Base-by-base conservation (phyloP, 2,329 filamentous ascomycete species). In the Curvularia eragrostidis region DNA sequence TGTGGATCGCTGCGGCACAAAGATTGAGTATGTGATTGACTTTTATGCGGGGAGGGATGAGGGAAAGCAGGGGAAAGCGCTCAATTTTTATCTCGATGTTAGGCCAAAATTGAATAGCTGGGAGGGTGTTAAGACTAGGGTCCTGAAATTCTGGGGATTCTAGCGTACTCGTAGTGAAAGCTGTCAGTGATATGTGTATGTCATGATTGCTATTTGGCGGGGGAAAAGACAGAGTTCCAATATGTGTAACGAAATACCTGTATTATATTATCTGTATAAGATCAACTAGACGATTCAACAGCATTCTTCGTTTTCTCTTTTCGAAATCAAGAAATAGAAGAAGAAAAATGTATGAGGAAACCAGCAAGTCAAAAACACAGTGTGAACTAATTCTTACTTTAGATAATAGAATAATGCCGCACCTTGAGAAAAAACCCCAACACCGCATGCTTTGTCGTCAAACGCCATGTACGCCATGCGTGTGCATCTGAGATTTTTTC, bases 21-120 rank as follows among this genome's bases (percentile, higher is more conserved):
- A 86, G 70, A 81, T 99, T 48, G 95, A 98, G 70, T 99, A 99
- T 75, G 90, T 99, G 38, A 99, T 99, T 76, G 95, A 99, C 78
- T 99, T 99, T 70, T 99, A 99, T 74, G 88, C 92, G 5, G 95
- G 95, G 0, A 86, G 82, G 66, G 75, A 82, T 28, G 75, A 77
- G 53, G 76, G 72, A 49, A 77, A 73, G 56, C 75, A 62, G 69
- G 64, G 74, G 54, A 79, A 79, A 55, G 83, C 81, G 43, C 69
- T 89, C 64, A 88, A 83, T 64, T 89, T 89, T 66, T 89, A 86
- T 70, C 71, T 89, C 50, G 87, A 89, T 71, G 87, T 89, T 5
- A 78, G 87, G 66, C 87, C 87, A 6, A 89, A 89, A 77, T 58
- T 89, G 73, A 89, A 89, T 72, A 85, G 76, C 54, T 84, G 80